A percentile compares a stretch with the other conserved stretches of the same genome.
Evolutionary conservation across 176 grass and related monocot genomes (phyloP).

Genomic region (Rhynchospora breviuscula): DNA sequence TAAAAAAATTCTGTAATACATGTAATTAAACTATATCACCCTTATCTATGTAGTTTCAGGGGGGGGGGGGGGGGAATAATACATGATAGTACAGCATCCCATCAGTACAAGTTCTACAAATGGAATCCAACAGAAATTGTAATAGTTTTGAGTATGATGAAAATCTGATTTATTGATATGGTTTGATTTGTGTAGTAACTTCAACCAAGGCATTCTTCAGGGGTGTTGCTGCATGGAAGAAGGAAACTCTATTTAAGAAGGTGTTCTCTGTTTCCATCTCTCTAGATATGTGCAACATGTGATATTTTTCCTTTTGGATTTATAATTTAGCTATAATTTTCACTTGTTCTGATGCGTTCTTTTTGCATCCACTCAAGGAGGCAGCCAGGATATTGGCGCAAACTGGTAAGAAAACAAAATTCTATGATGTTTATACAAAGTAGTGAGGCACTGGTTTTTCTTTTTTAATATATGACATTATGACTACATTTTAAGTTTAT

Average conservation of each 20-base stretch:
- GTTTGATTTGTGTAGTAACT: constrained; percentile 35
- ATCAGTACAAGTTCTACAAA: neutral
- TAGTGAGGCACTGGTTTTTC: neutral
- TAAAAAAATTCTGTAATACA: neutral
- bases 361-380: constrained; percentile 30
- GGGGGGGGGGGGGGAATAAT: no score
- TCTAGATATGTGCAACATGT: neutral
- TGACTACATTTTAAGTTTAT: neutral
- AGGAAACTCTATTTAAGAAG: constrained; percentile 40
- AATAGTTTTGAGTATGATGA: neutral
- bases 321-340: neutral
- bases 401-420: constrained; percentile 27
- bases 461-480: neutral
- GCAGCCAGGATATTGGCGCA: constrained; percentile 14
- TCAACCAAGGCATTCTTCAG: constrained; percentile 62
- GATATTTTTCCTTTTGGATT: neutral
- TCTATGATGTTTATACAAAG: neutral
- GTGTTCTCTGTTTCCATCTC: constrained; percentile 25
- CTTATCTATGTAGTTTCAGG: neutral
- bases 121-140: neutral
- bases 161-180: neutral
- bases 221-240: constrained; percentile 64
- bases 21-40: neutral
- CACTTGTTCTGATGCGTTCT: neutral
- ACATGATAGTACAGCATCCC: neutral